Conservation (phyloP, 495 filamentous ascomycete genomes). For the Penicillium ucsense region DNA sequence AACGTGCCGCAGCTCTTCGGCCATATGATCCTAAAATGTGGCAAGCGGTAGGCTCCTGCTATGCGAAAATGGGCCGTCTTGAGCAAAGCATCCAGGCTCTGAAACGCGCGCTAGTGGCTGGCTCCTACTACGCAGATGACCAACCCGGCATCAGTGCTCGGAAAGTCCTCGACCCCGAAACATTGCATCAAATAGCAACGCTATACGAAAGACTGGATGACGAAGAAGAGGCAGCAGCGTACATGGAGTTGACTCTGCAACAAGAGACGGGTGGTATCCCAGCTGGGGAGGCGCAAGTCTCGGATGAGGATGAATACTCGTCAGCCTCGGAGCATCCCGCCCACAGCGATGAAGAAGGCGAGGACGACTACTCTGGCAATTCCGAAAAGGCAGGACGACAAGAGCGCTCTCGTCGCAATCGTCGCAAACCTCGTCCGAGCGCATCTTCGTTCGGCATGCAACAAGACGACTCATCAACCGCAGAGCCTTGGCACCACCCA, state of each 20-base stretch:
- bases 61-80: conserved; percentile 73
- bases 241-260: conserved; percentile 89
- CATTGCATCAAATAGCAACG: conserved; percentile 76
- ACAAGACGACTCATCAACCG: conserved; percentile 39
- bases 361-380: conserved; percentile 35
- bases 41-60: conserved; percentile 88
- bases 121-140: conserved; percentile 66
- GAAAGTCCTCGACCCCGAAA: conserved; percentile 75
- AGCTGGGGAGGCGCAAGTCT: conserved; percentile 20
- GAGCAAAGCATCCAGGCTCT: conserved; percentile 86
- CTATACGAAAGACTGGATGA: conserved; percentile 77
- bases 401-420: conserved; percentile 6
- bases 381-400: conserved; percentile 19
- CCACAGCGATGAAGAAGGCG: conserved; percentile 16
- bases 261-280: conserved; percentile 61
- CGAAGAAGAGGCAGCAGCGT: conserved; percentile 68
- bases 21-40: conserved; percentile 98
- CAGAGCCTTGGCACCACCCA: conserved; percentile 41
- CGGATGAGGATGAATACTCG: conserved; percentile 23
- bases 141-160: conserved; percentile 18
- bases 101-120: conserved; percentile 80
- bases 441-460: conserved; percentile 33
- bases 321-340: conserved; percentile 12
- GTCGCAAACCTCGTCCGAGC: conserved; percentile 14
- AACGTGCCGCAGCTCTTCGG: conserved; percentile 80